A percentile compares a stretch with the other conserved stretches of the same genome.
Conservation (phyloP, 352 stramenopile genomes). For the Blastocystis sp. region DNA sequence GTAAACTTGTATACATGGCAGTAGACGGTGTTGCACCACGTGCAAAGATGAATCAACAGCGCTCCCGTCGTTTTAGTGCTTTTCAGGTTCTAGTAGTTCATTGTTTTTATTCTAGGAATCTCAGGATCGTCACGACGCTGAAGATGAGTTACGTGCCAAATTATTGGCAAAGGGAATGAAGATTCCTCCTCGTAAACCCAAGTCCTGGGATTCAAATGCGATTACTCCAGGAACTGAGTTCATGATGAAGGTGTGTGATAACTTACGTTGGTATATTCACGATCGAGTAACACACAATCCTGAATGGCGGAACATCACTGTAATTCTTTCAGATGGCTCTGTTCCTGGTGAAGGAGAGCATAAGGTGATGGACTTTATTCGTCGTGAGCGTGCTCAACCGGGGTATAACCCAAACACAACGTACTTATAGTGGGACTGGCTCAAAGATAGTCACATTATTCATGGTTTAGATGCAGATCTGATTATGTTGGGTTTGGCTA, state of each 20-base stretch:
- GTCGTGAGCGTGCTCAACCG: constrained; percentile 85
- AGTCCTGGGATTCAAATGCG: constrained; percentile 95
- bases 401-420: constrained; percentile 92
- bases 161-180: constrained; percentile 76
- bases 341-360: constrained; percentile 98
- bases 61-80: constrained; percentile 89
- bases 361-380: constrained; percentile 97
- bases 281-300: constrained; percentile 82
- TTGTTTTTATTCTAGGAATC: constrained; percentile 81
- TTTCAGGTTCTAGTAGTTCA: constrained; percentile 43
- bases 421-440: neutral
- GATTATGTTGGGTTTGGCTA: constrained; percentile 97
- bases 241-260: constrained; percentile 71
- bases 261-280: constrained; percentile 74
- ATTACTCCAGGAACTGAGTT: constrained; percentile 85
- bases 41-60: constrained; percentile 75
- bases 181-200: constrained; percentile 77
- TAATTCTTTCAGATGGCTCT: constrained; percentile 92
- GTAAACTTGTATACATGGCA: constrained; percentile 86
- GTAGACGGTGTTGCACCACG: constrained; percentile 29
- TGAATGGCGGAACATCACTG: constrained; percentile 89
- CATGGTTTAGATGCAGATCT: constrained; percentile 97
- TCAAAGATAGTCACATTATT: constrained; percentile 82
- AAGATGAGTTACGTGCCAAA: constrained; percentile 75
- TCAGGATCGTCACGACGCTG: constrained; percentile 77